Evolutionary conservation across 805 yeast genomes (phyloP).

Genomic region (Yamadazyma phyllophila): DNA sequence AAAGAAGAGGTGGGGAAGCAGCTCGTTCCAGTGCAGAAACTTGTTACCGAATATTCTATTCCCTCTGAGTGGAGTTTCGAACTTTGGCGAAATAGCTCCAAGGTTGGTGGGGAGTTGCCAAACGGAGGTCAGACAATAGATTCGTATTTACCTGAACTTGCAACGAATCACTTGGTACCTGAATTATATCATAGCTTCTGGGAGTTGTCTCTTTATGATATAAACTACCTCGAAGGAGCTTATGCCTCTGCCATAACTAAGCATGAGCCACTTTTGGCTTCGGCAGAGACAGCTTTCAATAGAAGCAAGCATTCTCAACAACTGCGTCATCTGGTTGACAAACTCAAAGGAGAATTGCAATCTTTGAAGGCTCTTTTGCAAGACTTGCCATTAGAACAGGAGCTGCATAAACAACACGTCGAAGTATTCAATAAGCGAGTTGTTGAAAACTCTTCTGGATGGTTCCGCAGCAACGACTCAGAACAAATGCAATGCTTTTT

Average conservation of each 20-base stretch:
- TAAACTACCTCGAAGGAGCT: slow-evolving; percentile 48
- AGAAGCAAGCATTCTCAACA: slow-evolving; percentile 4
- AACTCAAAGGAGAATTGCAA: slow-evolving; percentile 21
- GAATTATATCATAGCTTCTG: slow-evolving; percentile 64
- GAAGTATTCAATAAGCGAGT: no score
- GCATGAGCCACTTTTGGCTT: slow-evolving; percentile 19
- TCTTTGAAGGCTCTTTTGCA: slow-evolving; percentile 17
- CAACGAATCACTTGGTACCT: slow-evolving; percentile 21
- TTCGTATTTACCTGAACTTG: background rate
- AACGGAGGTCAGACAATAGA: no score
- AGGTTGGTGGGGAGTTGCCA: background rate
- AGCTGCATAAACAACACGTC: background rate
- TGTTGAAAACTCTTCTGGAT: background rate
- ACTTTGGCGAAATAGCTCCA: slow-evolving; percentile 57
- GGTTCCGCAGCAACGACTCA: background rate
- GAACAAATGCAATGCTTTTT: slow-evolving; percentile 35
- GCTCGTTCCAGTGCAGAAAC: slow-evolving; percentile 40
- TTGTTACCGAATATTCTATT: slow-evolving; percentile 44
- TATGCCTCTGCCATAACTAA: slow-evolving; percentile 50
- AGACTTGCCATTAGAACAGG: slow-evolving; percentile 24
- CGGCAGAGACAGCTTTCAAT: slow-evolving; percentile 6
- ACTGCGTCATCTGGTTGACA: slow-evolving; percentile 17
- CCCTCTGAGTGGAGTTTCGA: slow-evolving; percentile 69
- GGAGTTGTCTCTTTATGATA: slow-evolving; percentile 70
- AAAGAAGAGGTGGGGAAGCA: slow-evolving; percentile 25